A percentile compares a stretch with the other conserved stretches of the same genome.
Evolutionary conservation across 495 filamentous ascomycete genomes (phyloP).

Genomic region (Entonaema liquescens): DNA sequence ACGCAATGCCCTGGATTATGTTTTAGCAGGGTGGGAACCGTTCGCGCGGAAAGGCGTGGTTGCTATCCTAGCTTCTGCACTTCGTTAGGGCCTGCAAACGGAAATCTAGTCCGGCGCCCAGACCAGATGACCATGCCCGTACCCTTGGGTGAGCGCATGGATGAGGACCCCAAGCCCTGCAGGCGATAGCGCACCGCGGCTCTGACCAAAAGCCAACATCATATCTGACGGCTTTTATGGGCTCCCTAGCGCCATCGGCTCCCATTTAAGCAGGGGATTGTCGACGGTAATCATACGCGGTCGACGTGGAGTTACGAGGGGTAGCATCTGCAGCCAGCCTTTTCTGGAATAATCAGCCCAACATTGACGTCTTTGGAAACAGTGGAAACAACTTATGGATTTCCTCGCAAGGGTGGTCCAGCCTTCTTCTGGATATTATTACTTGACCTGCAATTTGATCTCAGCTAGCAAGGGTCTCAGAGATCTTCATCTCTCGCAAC

Average conservation of each 20-base stretch:
- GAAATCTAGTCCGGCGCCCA: slow-evolving; percentile 43
- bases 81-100: slow-evolving; percentile 41
- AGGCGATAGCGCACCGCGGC: slow-evolving; percentile 43
- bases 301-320: slow-evolving; percentile 44
- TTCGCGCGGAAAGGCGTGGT: slow-evolving; percentile 30
- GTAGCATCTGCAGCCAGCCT: slow-evolving; percentile 43
- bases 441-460: slow-evolving; percentile 40
- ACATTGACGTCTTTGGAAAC: slow-evolving; percentile 43
- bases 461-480: slow-evolving; percentile 35
- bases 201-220: slow-evolving; percentile 39
- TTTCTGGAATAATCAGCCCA: slow-evolving; percentile 39
- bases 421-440: slow-evolving; percentile 41
- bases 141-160: slow-evolving; percentile 38
- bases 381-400: slow-evolving; percentile 37
- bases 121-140: slow-evolving; percentile 37
- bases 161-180: slow-evolving; percentile 34
- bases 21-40: slow-evolving; percentile 37
- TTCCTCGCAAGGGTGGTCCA: slow-evolving; percentile 33
- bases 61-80: slow-evolving; percentile 30
- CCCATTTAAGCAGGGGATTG: slow-evolving; percentile 40
- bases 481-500: slow-evolving; percentile 43
- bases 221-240: slow-evolving; percentile 44
- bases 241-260: slow-evolving; percentile 43
- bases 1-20: slow-evolving; percentile 24
- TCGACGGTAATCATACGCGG: slow-evolving; percentile 42